Base-by-base conservation (phyloP, 108 stramenopile genomes). In the Bacterosira constricta region DNA sequence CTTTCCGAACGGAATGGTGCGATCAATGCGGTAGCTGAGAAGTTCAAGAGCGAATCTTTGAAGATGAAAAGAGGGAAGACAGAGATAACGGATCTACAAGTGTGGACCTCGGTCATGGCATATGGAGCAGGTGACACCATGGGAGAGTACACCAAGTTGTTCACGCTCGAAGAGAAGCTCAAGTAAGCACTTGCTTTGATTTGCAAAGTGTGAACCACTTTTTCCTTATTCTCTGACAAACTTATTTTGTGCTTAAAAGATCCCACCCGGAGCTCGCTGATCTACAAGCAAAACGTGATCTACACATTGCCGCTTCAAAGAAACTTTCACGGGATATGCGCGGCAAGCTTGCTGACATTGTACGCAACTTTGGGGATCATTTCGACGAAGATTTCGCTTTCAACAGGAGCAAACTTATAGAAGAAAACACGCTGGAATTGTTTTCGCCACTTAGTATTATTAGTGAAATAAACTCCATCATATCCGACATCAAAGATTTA, bases 21-120 rank as follows among this genome's bases (percentile, higher is more conserved):
- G 5, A 84, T 84, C 35, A 80, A 84, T 69, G 83, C 83, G 15
- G 61, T 84, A 15, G 83, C 83, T 26, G 83, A 84, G 41, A 84
- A 84, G 66, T 74, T 84, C 31, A 41, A 52, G 41, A 46, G 65
- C 11, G 42, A 39, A 9, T 77, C 53, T 7, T 1, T 84, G 8
- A 62, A n/a, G 42, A 31, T 30, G 13, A 53, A 11, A 31, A 45
- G 57, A 42, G 9, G 53, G 25, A 37, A 53, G 26, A 29, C 12
- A 17, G 46, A 63, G 17, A 63, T 84, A 3, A 55, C n/a, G 11
- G 71, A 84, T 71, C 25, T 73, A 6, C 25, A 55, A n/a, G 45
- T 77, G 23, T 84, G 83, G 83, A 29, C 21, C 12, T 63, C 69
- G 0, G 21, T 84, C 2, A 59, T 84, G 36, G 37, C 79, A 4